Base-by-base conservation (phyloP, 768 basidiomycete genomes). In the Amanita subjunquillea region DNA sequence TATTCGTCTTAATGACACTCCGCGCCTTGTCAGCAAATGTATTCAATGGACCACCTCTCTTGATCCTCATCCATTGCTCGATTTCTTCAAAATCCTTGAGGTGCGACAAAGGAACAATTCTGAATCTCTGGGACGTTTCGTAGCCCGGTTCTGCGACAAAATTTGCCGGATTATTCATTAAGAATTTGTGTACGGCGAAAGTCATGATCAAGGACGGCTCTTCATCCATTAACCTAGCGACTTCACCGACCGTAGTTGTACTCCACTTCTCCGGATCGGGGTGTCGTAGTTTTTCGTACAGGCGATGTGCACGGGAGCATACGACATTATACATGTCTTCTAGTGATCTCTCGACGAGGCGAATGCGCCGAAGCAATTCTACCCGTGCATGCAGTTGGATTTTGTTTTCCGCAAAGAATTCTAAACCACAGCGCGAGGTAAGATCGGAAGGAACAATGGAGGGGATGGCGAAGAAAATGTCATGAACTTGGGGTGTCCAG, bases 391-490 rank as follows among this genome's bases (percentile, higher is more conserved):
- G 66, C 45, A 75, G 63, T 54, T 85, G 67, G 4, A 58, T 56
- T 13, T 60, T 59, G 27, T 62, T 68, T 6, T 47, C 40, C 0
- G 76, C 63, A 22, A 62, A 51, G 0, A 57, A 57, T 1, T 59
- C 53, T 0, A 40, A 39, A 1, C 83, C 81, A 59, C 82, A 84
- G 30, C 79, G 72, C 34, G 57, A 56, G 0, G 73, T 68, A 6
- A 81, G 67, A 54, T 77, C 71, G 39, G 55, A 48, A 12, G 76
- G 61, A 23, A 79, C 66, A 59, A 85, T 72, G n/a, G 67, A 64
- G 0, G 85, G 84, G n/a, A 87, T 67, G 23, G 71, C 59, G 61
- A 83, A 86, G 59, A 73, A 70, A 58, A 85, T 68, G 54, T 89
- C 84, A n/a, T 69, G 58, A 9, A 68, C 68, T 15, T 67, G 58